A percentile compares a stretch with the other conserved stretches of the same genome.
Evolutionary conservation across 768 basidiomycete species (phyloP).

Genomic region (Chalciporus chontae): DNA sequence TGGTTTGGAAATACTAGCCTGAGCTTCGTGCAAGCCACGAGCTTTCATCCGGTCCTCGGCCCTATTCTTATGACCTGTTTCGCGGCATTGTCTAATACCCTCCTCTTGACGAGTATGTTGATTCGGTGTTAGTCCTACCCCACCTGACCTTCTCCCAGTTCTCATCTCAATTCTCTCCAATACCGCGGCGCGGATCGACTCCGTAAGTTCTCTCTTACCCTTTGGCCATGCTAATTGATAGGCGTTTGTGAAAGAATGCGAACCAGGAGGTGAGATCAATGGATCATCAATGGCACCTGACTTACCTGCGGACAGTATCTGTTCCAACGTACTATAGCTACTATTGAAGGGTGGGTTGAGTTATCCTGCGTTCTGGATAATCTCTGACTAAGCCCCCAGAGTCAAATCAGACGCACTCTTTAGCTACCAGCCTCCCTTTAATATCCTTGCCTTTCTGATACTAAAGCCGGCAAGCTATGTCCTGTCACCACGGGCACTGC

Average conservation of each 20-base stretch:
- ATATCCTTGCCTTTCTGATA: constrained; percentile 73
- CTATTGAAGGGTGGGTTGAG: constrained; percentile 76
- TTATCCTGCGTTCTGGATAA: background rate
- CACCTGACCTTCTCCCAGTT: constrained; percentile 30
- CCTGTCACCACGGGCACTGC: constrained; percentile 73
- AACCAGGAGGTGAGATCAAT: constrained; percentile 47
- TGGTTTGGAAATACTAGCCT: constrained; percentile 82
- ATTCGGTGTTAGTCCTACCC: background rate
- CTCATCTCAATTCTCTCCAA: constrained; percentile 90
- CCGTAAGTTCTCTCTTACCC: constrained; percentile 33
- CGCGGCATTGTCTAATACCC: constrained; percentile 74
- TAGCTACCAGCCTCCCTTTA: constrained; percentile 91
- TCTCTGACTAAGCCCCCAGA: constrained; percentile 35
- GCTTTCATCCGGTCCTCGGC: constrained; percentile 68
- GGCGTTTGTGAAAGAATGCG: constrained; percentile 42
- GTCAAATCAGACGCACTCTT: constrained; percentile 89
- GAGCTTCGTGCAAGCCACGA: constrained; percentile 51
- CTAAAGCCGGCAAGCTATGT: constrained; percentile 78
- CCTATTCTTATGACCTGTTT: constrained; percentile 78
- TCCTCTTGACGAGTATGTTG: constrained; percentile 72
- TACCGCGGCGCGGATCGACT: constrained; percentile 77
- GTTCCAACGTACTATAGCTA: constrained; percentile 82
- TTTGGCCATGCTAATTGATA: background rate
- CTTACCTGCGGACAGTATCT: constrained; percentile 55
- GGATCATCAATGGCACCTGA: background rate